These are phyloP conservation scores for Basipetospora sp. DNA, from an alignment of 2,329 filamentous ascomycete genomes.

Conservation along the genomic window DNA sequence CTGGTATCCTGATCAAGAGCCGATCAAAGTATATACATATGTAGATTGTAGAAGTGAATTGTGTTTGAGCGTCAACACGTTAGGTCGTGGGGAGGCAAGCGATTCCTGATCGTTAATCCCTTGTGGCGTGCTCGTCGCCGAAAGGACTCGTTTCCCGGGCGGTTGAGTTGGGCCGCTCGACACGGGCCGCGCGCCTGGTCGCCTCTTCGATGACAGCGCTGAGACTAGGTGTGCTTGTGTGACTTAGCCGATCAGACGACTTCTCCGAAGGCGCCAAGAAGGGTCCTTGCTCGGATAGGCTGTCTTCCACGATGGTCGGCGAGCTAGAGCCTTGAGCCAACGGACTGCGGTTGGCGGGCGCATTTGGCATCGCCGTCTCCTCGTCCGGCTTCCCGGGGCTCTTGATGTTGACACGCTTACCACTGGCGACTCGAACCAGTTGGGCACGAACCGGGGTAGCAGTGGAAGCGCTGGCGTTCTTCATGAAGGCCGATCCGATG, in stretches of 20 bases:
- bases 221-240: slow-evolving; percentile 29
- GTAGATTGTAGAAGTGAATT: slow-evolving; percentile 1
- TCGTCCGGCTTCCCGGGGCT: slow-evolving; percentile 10
- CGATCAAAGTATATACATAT: too few species aligned
- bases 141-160: slow-evolving; percentile 34
- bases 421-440: slow-evolving; percentile 42
- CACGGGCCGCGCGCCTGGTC: slow-evolving; percentile 24
- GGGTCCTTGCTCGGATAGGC: slow-evolving; percentile 34
- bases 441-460: slow-evolving; percentile 43
- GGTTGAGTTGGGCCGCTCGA: slow-evolving; percentile 13
- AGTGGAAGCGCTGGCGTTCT: slow-evolving; percentile 44
- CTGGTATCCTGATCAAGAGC: too few species aligned
- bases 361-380: slow-evolving; percentile 7
- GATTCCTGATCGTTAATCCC: slow-evolving; percentile 21
- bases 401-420: slow-evolving; percentile 21
- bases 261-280: slow-evolving; percentile 40
- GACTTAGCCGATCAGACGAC: slow-evolving; percentile 12
- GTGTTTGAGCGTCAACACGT: not conserved
- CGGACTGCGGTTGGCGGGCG: slow-evolving; percentile 8
- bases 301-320: slow-evolving; percentile 34
- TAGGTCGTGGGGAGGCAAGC: not conserved
- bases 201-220: slow-evolving; percentile 43
- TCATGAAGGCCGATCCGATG: slow-evolving; percentile 54
- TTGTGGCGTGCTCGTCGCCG: slow-evolving; percentile 42
- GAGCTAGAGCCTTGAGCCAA: slow-evolving; percentile 20